Evolutionary conservation across 164 flowering plant genomes (phyloP).

Genomic region (Liquidambar formosana): DNA sequence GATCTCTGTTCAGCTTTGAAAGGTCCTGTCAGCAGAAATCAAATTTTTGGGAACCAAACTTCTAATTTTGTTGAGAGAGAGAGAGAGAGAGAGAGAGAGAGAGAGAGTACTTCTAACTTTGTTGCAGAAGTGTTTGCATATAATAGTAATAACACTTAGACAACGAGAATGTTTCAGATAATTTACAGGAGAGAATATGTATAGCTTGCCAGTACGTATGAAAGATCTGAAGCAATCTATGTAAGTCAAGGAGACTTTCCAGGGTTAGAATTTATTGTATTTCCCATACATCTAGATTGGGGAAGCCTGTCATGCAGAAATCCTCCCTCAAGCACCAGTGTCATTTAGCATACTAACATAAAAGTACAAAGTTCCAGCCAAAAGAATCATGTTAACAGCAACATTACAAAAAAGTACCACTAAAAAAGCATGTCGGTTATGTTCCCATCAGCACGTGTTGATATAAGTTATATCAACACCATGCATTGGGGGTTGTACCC

Average conservation of each 20-base stretch:
- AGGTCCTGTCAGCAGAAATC: constrained; percentile 11
- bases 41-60: neutral
- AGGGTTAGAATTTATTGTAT: neutral
- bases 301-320: neutral
- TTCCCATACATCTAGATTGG: neutral
- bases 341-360: neutral
- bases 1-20: constrained; percentile 26
- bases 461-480: no score
- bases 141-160: neutral
- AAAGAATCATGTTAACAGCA: neutral
- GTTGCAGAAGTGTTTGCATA: neutral
- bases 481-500: no score
- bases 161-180: neutral
- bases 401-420: neutral
- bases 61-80: no score
- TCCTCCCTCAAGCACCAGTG: neutral
- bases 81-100: no score
- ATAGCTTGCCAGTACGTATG: no score
- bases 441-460: no score
- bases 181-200: neutral
- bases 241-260: neutral
- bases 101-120: no score
- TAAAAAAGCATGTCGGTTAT: neutral
- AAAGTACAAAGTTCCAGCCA: neutral
- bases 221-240: no score